Evolutionary conservation across 2,329 filamentous ascomycete species (phyloP).

Genomic region (Rasamsonia emersonii): DNA sequence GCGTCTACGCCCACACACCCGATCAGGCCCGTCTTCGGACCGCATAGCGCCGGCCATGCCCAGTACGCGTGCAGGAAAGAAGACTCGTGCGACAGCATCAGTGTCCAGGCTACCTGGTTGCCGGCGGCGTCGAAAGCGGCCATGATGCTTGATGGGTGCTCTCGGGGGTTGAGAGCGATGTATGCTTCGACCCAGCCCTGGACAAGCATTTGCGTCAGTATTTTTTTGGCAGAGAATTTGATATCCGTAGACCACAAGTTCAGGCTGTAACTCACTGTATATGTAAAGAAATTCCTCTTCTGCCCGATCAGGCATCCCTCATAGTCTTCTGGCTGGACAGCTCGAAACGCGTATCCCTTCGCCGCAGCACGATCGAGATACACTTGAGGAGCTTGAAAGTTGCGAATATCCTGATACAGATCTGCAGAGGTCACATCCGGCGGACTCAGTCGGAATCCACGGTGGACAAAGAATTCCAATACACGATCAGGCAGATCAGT

Average conservation of each 20-base stretch:
- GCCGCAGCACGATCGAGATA: slow-evolving; percentile 28
- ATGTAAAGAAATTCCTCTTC: slow-evolving; percentile 29
- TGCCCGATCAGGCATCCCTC: slow-evolving; percentile 33
- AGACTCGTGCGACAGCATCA: slow-evolving; percentile 33
- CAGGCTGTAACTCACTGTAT: slow-evolving; percentile 26
- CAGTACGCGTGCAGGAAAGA: slow-evolving; percentile 25
- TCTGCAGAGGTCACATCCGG: slow-evolving; percentile 25
- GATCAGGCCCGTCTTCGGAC: slow-evolving; percentile 36
- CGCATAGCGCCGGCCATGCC: slow-evolving; percentile 33
- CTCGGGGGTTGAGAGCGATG: slow-evolving; percentile 22
- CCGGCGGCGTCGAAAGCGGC: slow-evolving; percentile 30
- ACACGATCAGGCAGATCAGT: slow-evolving; percentile 24
- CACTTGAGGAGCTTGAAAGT: slow-evolving; percentile 25
- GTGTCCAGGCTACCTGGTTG: slow-evolving; percentile 37
- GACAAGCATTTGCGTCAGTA: not conserved
- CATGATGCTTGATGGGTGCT: slow-evolving; percentile 35
- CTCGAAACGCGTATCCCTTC: slow-evolving; percentile 26
- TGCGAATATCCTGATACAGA: slow-evolving; percentile 31
- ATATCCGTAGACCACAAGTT: not conserved
- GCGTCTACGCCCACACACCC: slow-evolving; percentile 37
- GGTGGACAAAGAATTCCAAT: slow-evolving; percentile 34
- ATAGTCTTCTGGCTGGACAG: slow-evolving; percentile 27
- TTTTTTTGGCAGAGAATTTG: not conserved
- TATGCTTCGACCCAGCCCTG: slow-evolving; percentile 37
- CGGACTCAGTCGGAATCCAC: slow-evolving; percentile 28